Evolutionary conservation across 257 asterid genomes (phyloP), one percentile per base, ranked within the genome.

Genomic region (Rauvolfia tetraphylla): DNA sequence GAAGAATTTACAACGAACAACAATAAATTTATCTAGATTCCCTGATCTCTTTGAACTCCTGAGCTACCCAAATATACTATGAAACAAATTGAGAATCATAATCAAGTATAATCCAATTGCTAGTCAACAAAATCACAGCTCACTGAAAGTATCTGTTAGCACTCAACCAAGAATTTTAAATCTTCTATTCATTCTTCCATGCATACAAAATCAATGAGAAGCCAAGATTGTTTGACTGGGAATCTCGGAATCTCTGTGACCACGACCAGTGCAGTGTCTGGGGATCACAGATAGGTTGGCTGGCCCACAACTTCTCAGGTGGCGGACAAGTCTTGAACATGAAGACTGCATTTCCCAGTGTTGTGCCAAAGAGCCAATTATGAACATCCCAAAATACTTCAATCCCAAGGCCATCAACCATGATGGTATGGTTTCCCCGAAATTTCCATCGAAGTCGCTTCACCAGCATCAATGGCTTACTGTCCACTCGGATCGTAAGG

Each of bases 371-470:
- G 7, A 86, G 79, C 90, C 90, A 86, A 75, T 76, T 84, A 71
- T 86, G 87, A 68, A 86, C 86, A 74, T 86, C 90, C 88, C 88
- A 86, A 74, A 80, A 86, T 8, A 86, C 75, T 72, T 86, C 86
- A 38, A 86, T 74, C 0, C 80, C 84, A 71, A 82, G 70, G 41
- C 86, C 90, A 72, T 84, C 90, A 59, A 84, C 84, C 77, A 86
- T 76, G 49, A 82, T 82, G 62, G 86, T 84, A 23, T 82, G 86
- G 57, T 86, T 86, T 11, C 90, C 90, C 0, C 90, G 86, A 71
- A 86, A 86, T 68, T 86, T 86, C 90, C 90, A 86, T 33, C 54
- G 62, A 7, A 86, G 85, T 56, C 83, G 78, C 77, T 82, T 86
- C 82, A 86, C 85, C 82, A 84, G 84, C 88, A 86, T 61, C 80